These are phyloP conservation scores for Kodamaea anthophila DNA, from an alignment of 1,139 yeast species.

Conservation along the genomic window DNA sequence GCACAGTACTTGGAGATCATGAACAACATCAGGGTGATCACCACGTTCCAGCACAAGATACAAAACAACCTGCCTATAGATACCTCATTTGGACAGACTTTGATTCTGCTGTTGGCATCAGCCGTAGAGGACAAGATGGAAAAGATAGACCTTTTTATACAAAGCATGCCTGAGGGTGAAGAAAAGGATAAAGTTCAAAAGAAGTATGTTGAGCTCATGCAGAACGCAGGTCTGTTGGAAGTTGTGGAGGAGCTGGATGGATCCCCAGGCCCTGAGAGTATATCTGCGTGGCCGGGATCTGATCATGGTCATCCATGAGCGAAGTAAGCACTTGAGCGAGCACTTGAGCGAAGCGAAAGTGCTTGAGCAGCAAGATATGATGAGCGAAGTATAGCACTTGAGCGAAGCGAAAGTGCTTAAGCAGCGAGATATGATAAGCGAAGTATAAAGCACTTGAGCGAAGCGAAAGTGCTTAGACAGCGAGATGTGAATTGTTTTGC, in stretches of 20 bases:
- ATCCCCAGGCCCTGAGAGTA: slow-evolving; percentile 32
- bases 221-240: slow-evolving; percentile 14
- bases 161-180: slow-evolving; percentile 9
- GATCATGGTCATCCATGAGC: slow-evolving; percentile 58
- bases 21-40: slow-evolving; percentile 27
- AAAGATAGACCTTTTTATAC: slow-evolving; percentile 10
- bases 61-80: slow-evolving; percentile 48
- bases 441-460: no score
- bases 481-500: no score
- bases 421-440: no score
- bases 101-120: slow-evolving; percentile 40
- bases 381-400: no score
- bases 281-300: slow-evolving; percentile 66
- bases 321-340: no score
- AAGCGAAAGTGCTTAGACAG: no score
- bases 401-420: no score
- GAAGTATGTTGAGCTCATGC: slow-evolving; percentile 13
- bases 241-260: slow-evolving; percentile 18
- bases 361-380: no score
- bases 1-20: slow-evolving; percentile 18
- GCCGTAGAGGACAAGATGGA: slow-evolving; percentile 35
- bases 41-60: slow-evolving; percentile 37
- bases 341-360: no score
- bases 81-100: slow-evolving; percentile 43
- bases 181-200: slow-evolving; percentile 12